These are phyloP conservation scores for Phoma sp. DNA, from an alignment of 2,329 filamentous ascomycete species.

Conservation along the genomic window DNA sequence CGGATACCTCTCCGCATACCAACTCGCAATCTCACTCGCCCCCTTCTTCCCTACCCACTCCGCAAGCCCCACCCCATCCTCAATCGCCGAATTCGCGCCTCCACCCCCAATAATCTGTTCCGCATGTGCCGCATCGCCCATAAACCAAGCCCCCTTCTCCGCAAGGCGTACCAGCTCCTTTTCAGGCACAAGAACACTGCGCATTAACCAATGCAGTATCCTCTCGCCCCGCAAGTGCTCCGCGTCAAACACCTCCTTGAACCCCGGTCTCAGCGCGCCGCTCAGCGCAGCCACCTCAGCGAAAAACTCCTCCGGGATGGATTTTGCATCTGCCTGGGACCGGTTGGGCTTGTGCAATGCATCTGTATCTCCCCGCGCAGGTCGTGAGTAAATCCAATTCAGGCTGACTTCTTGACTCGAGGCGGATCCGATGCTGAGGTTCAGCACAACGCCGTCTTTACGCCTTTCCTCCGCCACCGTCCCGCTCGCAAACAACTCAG, in stretches of 20 bases:
- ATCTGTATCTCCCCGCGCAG: conserved; percentile 35
- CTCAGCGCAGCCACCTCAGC: conserved; percentile 37
- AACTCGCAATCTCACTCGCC: neutral
- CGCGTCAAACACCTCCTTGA: conserved; percentile 41
- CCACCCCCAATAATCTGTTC: conserved; percentile 50
- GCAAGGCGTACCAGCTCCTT: conserved; percentile 28
- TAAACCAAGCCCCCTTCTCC: conserved; percentile 6
- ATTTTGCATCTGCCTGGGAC: conserved; percentile 34
- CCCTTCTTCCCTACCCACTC: conserved; percentile 23
- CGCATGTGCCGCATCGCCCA: conserved; percentile 51
- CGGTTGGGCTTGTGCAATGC: conserved; percentile 44
- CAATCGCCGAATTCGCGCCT: conserved; percentile 50
- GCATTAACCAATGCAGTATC: conserved; percentile 52
- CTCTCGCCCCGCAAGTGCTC: conserved; percentile 42
- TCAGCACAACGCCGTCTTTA: conserved; percentile 28
- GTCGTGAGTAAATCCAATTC: conserved; percentile 51
- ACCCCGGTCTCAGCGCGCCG: conserved; percentile 27
- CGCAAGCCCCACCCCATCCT: conserved; percentile 44
- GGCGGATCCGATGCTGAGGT: conserved; percentile 40
- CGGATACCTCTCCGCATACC: conserved; percentile 6
- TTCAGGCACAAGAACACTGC: conserved; percentile 30
- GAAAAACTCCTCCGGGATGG: conserved; percentile 47
- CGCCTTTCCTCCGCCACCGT: conserved; percentile 34
- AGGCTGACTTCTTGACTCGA: conserved; percentile 36
- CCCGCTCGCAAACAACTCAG: conserved; percentile 16